Evolutionary conservation across 1,139 yeast species (phyloP).

Genomic region (Candida albicans): DNA sequence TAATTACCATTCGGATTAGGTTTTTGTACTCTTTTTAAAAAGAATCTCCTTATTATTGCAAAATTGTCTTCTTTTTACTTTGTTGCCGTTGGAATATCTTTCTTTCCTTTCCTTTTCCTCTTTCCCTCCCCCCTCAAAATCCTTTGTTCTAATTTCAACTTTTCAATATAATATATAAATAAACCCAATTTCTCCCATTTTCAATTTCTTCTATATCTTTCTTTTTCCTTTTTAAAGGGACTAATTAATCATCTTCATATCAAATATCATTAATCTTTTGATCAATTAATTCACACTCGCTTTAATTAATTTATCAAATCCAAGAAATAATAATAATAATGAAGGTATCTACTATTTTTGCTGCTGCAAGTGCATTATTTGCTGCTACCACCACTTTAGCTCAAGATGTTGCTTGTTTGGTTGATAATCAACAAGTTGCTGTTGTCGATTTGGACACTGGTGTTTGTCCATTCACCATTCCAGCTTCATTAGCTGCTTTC

Average conservation of each 20-base stretch:
- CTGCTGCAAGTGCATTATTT: slow-evolving; percentile 20
- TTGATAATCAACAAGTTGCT: slow-evolving; percentile 33
- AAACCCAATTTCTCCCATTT: too few relatives aligned
- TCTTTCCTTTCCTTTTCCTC: too few relatives aligned
- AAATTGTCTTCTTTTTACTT: too few relatives aligned
- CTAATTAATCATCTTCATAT: not conserved
- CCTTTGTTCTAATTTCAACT: too few relatives aligned
- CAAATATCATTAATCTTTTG: not conserved
- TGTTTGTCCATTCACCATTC: slow-evolving; percentile 39
- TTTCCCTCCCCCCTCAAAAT: too few relatives aligned
- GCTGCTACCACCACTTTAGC: slow-evolving; percentile 26
- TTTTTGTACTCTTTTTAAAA: too few relatives aligned
- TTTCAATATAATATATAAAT: too few relatives aligned
- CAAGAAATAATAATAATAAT: slow-evolving; percentile 4
- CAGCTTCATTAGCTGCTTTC: slow-evolving; percentile 25
- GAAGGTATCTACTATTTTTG: slow-evolving; percentile 13
- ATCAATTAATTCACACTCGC: not conserved
- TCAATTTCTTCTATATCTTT: too few relatives aligned
- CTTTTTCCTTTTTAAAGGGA: too few relatives aligned
- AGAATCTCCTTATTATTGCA: too few relatives aligned
- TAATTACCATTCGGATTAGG: too few relatives aligned
- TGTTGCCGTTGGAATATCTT: too few relatives aligned
- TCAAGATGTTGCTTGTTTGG: slow-evolving; percentile 38
- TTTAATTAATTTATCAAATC: slow-evolving; percentile 6
- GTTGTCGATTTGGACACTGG: slow-evolving; percentile 46